Percentiles rank a stretch among this genome's conserved stretches.
Evolutionary conservation across 192 early-diverging fungal genomes (phyloP).

Genomic region (Linnemannia schmuckeri): DNA sequence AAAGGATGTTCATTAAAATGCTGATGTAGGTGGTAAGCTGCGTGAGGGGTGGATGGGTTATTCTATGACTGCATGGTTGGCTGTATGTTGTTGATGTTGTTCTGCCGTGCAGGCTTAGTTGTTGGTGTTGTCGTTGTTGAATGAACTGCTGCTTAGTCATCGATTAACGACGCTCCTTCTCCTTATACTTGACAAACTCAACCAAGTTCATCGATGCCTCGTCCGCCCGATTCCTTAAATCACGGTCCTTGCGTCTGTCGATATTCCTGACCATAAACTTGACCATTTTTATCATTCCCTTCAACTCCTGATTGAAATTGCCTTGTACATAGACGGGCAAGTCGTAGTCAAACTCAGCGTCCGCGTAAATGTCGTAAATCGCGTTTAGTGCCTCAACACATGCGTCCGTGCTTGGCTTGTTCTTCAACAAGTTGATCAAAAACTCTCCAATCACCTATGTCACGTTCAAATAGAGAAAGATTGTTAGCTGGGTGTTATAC

Average conservation of each 20-base stretch:
- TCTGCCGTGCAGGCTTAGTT: neutral
- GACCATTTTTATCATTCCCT: constrained; percentile 63
- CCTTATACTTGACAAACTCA: constrained; percentile 93
- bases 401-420: constrained; percentile 58
- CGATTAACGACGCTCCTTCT: constrained; percentile 70
- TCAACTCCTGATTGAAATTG: constrained; percentile 70
- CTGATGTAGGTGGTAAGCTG: neutral
- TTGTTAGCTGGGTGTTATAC: neutral
- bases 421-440: constrained; percentile 64
- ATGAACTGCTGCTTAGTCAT: neutral
- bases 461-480: neutral
- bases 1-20: constrained; percentile 2
- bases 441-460: constrained; percentile 74
- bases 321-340: constrained; percentile 84
- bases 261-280: constrained; percentile 67
- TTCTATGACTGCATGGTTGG: neutral
- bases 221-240: constrained; percentile 83
- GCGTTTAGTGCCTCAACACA: constrained; percentile 85
- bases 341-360: constrained; percentile 87
- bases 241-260: constrained; percentile 77
- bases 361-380: constrained; percentile 91
- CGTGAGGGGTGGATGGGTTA: neutral
- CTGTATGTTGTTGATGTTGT: neutral
- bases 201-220: constrained; percentile 84
- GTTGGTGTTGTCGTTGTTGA: neutral